Evolutionary conservation across 108 stramenopile genomes (phyloP), one percentile per base, ranked within the genome.

Genomic region (Fragilaria radians): DNA sequence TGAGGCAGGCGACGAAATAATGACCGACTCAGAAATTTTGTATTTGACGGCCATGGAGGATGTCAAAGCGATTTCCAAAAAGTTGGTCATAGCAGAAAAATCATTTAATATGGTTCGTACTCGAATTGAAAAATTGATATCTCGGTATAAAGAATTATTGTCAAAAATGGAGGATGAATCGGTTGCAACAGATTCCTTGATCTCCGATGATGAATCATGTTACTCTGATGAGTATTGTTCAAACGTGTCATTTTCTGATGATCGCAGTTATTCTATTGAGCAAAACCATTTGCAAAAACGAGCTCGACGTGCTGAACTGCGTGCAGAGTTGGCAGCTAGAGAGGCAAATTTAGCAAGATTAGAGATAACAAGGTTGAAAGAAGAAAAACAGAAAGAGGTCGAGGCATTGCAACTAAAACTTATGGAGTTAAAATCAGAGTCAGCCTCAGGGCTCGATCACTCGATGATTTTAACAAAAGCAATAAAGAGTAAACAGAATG

Each of bases 1-100:
- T 70, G 68, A 57, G 19, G 29, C 32, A 17, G 60, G 7, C 54
- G 77, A 63, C 42, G 71, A 65, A 24, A 57, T 85, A 58, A 82
- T 91, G 70, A 81, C 86, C 19, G 90, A 91, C 54, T 82, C 90
- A 23, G 90, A 91, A 62, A 77, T 88, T 62, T 63, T 71, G 4
- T 88, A 85, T 58, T 74, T 82, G 31, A 64, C 71, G 28, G 62
- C 79, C 31, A 87, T 87, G 65, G 68, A 78, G 52, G 80, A 86
- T 25, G 90, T 91, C 30, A 88, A 86, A 54, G 64, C 68, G 5
- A 57, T 91, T 19, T 85, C 90, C 0, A 76, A 79, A 45, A 72
- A 82, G 51, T 59, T 91, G 11, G 85, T 86, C 4, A 57, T 79
- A 22, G 90, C 90, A 7, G 90, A 91, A 31, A 81, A 83, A 61